A percentile compares a stretch with the other conserved stretches of the same genome.
Evolutionary conservation across 148 eudicot genomes (phyloP).

Genomic region (Rhododendron ovatum): DNA sequence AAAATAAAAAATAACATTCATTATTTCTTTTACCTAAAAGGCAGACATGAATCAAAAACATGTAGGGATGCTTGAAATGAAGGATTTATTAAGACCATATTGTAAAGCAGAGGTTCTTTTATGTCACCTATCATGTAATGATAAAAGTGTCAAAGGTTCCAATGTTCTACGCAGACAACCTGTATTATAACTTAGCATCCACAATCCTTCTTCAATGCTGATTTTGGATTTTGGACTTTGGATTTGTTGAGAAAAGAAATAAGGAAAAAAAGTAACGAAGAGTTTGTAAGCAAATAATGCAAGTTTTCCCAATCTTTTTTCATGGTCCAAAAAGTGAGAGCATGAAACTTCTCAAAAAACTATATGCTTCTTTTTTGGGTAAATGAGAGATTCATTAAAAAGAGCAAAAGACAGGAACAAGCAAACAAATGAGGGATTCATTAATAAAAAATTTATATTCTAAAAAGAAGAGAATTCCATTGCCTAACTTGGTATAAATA

Average conservation of each 20-base stretch:
- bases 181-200: background rate
- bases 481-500: background rate
- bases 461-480: background rate
- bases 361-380: background rate
- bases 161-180: background rate
- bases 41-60: background rate
- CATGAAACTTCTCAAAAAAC: background rate
- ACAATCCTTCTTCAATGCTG: background rate
- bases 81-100: background rate
- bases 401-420: background rate
- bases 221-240: background rate
- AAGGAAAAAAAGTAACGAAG: background rate
- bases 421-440: background rate
- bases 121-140: background rate
- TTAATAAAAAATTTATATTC: background rate
- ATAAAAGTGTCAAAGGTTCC: background rate
- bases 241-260: background rate
- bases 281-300: background rate
- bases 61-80: background rate
- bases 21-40: background rate
- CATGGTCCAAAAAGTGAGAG: background rate
- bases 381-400: background rate
- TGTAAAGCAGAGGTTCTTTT: background rate
- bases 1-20: background rate
- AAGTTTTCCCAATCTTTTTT: background rate